These are phyloP conservation scores for Xylariaceae sp. DNA, from an alignment of 2,329 filamentous ascomycete species.

Conservation along the genomic window DNA sequence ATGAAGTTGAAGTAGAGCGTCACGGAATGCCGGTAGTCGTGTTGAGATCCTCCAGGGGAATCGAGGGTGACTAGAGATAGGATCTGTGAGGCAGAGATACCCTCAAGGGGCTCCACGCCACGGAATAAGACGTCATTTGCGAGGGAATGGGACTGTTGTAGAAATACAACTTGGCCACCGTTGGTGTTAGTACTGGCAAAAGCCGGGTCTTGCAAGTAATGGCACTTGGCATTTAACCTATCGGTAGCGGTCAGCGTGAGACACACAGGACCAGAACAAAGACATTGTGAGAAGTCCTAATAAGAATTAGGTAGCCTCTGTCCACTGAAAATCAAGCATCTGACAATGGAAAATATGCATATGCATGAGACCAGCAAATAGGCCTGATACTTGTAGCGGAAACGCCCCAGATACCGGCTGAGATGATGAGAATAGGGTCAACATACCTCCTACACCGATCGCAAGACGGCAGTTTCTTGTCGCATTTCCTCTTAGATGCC, in stretches of 20 bases:
- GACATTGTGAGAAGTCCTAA: background rate
- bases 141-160: conserved; percentile 28
- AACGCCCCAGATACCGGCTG: background rate
- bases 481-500: conserved; percentile 32
- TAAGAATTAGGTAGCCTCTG: background rate
- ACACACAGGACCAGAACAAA: background rate
- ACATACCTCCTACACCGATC: conserved; percentile 32
- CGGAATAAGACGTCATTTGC: conserved; percentile 28
- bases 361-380: background rate
- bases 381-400: background rate
- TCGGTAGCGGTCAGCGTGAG: conserved; percentile 15
- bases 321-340: background rate
- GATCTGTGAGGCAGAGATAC: conserved; percentile 36
- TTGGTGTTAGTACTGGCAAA: conserved; percentile 23
- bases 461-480: conserved; percentile 33
- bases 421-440: background rate
- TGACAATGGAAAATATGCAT: background rate
- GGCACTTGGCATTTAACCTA: conserved; percentile 33
- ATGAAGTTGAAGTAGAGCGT: conserved; percentile 38
- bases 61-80: conserved; percentile 35
- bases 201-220: conserved; percentile 30
- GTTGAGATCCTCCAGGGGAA: conserved; percentile 23
- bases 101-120: conserved; percentile 30
- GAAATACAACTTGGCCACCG: conserved; percentile 28
- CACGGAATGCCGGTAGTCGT: conserved; percentile 36